These are phyloP conservation scores for Megacollybia marginata DNA, from an alignment of 768 basidiomycete genomes.

Conservation along the genomic window DNA sequence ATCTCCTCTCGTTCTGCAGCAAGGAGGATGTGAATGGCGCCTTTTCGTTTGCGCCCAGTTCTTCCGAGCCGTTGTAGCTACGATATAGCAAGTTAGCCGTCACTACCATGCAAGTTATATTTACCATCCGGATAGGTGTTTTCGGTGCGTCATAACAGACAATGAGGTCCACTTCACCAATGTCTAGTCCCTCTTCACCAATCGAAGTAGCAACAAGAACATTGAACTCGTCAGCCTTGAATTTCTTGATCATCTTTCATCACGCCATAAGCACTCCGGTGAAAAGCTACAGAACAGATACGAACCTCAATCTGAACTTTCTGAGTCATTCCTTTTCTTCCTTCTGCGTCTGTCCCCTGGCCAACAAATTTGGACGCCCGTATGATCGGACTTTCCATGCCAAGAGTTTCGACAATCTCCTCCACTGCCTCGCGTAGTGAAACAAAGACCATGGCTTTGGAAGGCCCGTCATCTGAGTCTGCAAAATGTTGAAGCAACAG, in stretches of 20 bases:
- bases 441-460: slow-evolving; percentile 88
- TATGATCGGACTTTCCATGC: slow-evolving; percentile 69
- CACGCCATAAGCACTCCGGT: slow-evolving; percentile 6
- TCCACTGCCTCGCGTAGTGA: slow-evolving; percentile 88
- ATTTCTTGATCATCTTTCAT: slow-evolving; percentile 71
- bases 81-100: neutral
- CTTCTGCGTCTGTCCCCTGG: slow-evolving; percentile 78
- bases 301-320: slow-evolving; percentile 84
- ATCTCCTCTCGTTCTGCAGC: slow-evolving; percentile 86
- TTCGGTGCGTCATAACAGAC: slow-evolving; percentile 96
- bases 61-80: slow-evolving; percentile 95
- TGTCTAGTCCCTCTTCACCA: slow-evolving; percentile 97
- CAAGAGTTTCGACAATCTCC: slow-evolving; percentile 79
- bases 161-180: slow-evolving; percentile 94
- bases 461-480: slow-evolving; percentile 36
- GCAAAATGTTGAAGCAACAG: slow-evolving; percentile 79
- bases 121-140: slow-evolving; percentile 92
- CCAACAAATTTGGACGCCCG: slow-evolving; percentile 86
- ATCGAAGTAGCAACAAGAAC: slow-evolving; percentile 94
- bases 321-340: slow-evolving; percentile 84
- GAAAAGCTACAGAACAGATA: neutral
- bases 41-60: slow-evolving; percentile 88
- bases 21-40: slow-evolving; percentile 85
- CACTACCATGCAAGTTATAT: slow-evolving; percentile 11
- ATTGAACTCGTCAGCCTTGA: slow-evolving; percentile 84